Conservation (phyloP, 2,329 filamentous ascomycete species). For the Aureobasidium sp. region DNA sequence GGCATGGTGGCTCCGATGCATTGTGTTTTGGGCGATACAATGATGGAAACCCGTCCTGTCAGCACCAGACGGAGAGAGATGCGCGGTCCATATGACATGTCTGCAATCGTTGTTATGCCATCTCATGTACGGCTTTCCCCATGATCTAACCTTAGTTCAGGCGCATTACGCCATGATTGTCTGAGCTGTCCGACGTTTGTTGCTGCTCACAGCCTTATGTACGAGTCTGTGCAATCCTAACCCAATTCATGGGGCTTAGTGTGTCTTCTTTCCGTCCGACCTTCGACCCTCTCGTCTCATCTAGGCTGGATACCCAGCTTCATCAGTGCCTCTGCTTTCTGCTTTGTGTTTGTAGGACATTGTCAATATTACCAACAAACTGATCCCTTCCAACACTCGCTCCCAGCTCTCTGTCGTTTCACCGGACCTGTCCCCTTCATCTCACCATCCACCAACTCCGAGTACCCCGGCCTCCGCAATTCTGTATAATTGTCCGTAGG, state of each 20-base stretch:
- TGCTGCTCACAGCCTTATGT: conserved; percentile 6
- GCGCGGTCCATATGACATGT: conserved; percentile 13
- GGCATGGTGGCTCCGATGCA: conserved; percentile 7
- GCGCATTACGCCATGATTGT: conserved; percentile 15
- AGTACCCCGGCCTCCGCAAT: conserved; percentile 4
- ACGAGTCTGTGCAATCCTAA: conserved; percentile 11
- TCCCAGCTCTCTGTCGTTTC: not conserved
- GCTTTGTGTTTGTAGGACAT: not conserved
- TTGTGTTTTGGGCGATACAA: not conserved
- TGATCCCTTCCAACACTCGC: not conserved
- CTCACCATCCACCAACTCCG: not conserved
- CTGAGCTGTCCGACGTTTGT: conserved; percentile 11
- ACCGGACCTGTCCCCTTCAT: not conserved
- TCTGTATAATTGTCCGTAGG: conserved; percentile 11
- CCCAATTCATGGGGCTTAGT: not conserved
- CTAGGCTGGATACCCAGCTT: conserved; percentile 7
- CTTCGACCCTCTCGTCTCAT: conserved; percentile 3
- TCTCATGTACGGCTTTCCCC: conserved; percentile 6
- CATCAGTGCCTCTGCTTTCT: not conserved
- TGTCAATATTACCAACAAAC: not conserved
- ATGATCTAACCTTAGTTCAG: conserved; percentile 13
- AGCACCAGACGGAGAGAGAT: conserved; percentile 8
- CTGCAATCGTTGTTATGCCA: conserved; percentile 11
- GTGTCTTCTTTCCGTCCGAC: not conserved
- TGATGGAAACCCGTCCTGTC: conserved; percentile 1